Evolutionary conservation across 305 asterid species (phyloP).

Genomic region (Solanum hybrid): DNA sequence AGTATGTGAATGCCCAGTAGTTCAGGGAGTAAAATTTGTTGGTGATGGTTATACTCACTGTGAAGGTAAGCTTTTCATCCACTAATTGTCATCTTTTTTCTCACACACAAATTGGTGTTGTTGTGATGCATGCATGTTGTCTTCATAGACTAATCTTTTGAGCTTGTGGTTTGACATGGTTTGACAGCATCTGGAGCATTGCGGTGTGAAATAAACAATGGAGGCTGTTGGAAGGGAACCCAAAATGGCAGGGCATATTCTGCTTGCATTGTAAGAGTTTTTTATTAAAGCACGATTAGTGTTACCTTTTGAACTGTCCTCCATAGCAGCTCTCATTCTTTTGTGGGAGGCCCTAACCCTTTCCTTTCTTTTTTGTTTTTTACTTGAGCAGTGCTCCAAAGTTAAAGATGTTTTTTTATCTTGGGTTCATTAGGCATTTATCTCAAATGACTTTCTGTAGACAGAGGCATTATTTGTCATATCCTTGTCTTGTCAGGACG

Average conservation of each 20-base stretch:
- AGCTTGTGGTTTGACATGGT: conserved; percentile 20
- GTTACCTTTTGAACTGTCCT: background rate
- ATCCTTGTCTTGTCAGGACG: conserved; percentile 43
- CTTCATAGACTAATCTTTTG: conserved; percentile 2
- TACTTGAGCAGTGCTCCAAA: background rate
- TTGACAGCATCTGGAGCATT: conserved; percentile 81
- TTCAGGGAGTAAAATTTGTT: conserved; percentile 60
- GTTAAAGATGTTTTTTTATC: background rate
- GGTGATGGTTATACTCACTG: conserved; percentile 82
- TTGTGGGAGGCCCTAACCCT: background rate
- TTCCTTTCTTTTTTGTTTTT: background rate
- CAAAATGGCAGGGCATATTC: conserved; percentile 67
- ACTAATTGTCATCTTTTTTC: background rate
- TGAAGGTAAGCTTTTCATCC: conserved; percentile 48
- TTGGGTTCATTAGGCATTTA: background rate
- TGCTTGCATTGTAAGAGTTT: conserved; percentile 70
- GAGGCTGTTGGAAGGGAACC: conserved; percentile 92
- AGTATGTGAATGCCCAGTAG: conserved; percentile 74
- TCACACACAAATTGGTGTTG: background rate
- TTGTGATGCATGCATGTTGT: background rate
- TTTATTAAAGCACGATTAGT: background rate
- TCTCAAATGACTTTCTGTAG: background rate
- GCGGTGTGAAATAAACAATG: conserved; percentile 74
- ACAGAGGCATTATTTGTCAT: background rate
- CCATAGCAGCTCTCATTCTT: background rate